Conservation (phyloP, 1,284 basidiomycete genomes). For the Puccinia horiana region DNA sequence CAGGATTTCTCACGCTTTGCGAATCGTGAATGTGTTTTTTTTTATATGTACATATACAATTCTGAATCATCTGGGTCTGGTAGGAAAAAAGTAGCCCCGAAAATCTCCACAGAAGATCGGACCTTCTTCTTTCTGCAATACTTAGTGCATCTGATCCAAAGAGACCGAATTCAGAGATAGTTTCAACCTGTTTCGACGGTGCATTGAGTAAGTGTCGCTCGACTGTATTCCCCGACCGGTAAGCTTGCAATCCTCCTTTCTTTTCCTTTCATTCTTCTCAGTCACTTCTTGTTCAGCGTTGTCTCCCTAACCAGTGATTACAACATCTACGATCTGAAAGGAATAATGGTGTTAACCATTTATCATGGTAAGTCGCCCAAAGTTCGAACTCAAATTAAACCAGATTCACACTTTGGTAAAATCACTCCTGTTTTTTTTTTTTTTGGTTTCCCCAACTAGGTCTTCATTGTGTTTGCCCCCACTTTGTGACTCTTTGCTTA, state of each 20-base stretch:
- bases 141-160: constrained; percentile 28
- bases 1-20: neutral
- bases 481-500: constrained; percentile 32
- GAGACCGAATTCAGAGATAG: neutral
- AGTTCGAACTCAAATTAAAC: neutral
- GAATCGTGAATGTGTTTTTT: too few species aligned
- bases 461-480: constrained; percentile 38
- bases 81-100: constrained; percentile 3
- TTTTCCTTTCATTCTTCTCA: neutral
- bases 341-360: constrained; percentile 14
- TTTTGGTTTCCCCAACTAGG: neutral
- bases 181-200: neutral
- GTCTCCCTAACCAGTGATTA: constrained; percentile 6
- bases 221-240: constrained; percentile 27
- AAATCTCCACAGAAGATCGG: constrained; percentile 3
- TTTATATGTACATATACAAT: neutral
- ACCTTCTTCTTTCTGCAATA: constrained; percentile 16
- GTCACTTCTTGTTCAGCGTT: neutral
- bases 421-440: neutral
- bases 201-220: neutral
- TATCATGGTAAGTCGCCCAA: constrained; percentile 23
- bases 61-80: neutral
- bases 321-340: constrained; percentile 36
- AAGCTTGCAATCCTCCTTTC: neutral
- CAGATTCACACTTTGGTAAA: neutral